Conservation (phyloP, 805 yeast genomes). For the Brettanomyces sp. region DNA sequence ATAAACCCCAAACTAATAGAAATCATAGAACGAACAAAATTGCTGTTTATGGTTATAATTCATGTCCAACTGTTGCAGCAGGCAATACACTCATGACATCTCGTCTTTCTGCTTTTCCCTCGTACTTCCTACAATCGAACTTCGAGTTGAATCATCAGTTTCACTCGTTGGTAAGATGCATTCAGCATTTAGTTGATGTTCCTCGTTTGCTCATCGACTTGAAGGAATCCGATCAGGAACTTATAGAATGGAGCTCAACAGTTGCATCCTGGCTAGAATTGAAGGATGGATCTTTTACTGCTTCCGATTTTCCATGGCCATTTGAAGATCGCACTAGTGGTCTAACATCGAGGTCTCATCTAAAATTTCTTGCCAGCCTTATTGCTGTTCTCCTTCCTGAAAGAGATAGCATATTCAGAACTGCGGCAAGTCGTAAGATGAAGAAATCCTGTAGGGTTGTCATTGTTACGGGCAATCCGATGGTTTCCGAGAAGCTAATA, state of each 20-base stretch:
- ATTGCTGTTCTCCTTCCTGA: conserved; percentile 36
- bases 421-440: conserved; percentile 21
- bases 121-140: conserved; percentile 32
- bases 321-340: neutral
- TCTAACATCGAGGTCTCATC: conserved; percentile 4
- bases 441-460: conserved; percentile 33
- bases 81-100: neutral
- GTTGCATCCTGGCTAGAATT: conserved; percentile 46
- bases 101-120: conserved; percentile 23
- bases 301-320: conserved; percentile 5
- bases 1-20: conserved; percentile 3
- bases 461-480: conserved; percentile 47
- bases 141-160: conserved; percentile 31
- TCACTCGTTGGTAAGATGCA: conserved; percentile 27
- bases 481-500: conserved; percentile 44
- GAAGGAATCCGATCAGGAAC: conserved; percentile 28
- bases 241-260: conserved; percentile 44
- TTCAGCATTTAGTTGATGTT: conserved; percentile 32
- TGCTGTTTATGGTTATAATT: neutral
- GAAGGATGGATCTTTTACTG: conserved; percentile 32
- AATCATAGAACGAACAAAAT: conserved; percentile 1
- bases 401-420: conserved; percentile 24
- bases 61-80: neutral
- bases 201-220: conserved; percentile 38
- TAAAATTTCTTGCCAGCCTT: conserved; percentile 38